Base-by-base conservation (phyloP, 2,329 filamentous ascomycete species). In the Cercospora sp. region DNA sequence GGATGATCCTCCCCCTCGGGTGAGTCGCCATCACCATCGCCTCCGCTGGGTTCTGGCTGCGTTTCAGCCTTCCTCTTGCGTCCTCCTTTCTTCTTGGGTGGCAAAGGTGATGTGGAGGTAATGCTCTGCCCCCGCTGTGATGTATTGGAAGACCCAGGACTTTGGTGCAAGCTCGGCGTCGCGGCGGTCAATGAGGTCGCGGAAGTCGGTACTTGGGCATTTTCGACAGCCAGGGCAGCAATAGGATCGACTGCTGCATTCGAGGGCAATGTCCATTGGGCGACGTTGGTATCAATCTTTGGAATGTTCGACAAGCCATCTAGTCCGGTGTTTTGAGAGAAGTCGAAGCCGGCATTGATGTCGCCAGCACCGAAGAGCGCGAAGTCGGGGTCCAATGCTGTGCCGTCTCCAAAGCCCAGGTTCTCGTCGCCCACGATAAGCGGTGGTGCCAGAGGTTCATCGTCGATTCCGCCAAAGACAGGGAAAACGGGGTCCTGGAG, bases 11-110 rank as follows among this genome's bases (percentile, higher is more conserved):
- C 78, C 28, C 77, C 77, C 40, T 74, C 72, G 53, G 71, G 65
- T 23, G 68, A 72, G 20, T 75, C 74, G 12, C 73, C 73, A 75
- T 85, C 89, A 73, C 83, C 86, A 3, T 87, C 83, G n/a, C 68
- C 69, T 30, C 65, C 57, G 58, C 58, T 66, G 4, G 59, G 42
- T 31, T 68, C 68, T 28, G 72, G 68, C 63, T 69, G 71, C 26
- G 69, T 70, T 30, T 78, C 78, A 2, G 73, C 75, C 69, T 79
- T 79, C 36, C 78, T 74, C 70, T 79, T 79, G 20, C 78, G 71
- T 51, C 78, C 78, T 16, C 74, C 76, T 48, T 73, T 73, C 71
- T 79, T 78, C 70, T 78, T 79, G 0, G 71, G 71, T 26, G 75
- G 75, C 26, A 75, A 63, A 7, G 77, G 75, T n/a, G 76, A 76